Evolutionary conservation across 306 rosid genomes (phyloP), one percentile per base, ranked within the genome.

Genomic region (Acacia melanoxylon): DNA sequence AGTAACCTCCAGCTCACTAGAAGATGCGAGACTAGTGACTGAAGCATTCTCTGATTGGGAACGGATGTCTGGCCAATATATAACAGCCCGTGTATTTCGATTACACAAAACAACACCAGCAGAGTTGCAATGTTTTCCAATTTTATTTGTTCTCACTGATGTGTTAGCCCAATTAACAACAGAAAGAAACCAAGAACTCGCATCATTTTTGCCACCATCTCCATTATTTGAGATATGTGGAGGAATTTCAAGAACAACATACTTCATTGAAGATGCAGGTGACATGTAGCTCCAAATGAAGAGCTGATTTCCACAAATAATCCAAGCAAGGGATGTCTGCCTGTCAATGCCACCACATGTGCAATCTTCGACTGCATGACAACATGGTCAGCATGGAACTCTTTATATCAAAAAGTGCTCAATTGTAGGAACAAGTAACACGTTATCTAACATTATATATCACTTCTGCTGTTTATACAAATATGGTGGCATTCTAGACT

Each of bases 61-160:
- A 74, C 90, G 89, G 35, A 93, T 83, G 46, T 93, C 92, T 6
- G 91, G 92, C 99, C 99, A 95, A 87, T 89, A 95, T 48, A 93
- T 63, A 62, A 89, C 86, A 81, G 90, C 91, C 68, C 90, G 89
- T 2, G 94, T 89, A 69, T 84, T 90, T 49, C 72, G 66, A 68
- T 88, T 89, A 74, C 97, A 93, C 80, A 93, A 40, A 72, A 95
- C 74, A 79, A 92, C 76, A 70, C 93, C 96, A 27, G 86, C 93
- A 19, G 92, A 82, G 76, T 78, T 87, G 62, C 84, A 81, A 22
- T 89, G 92, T 66, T 89, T 92, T 1, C 88, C 83, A 78, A 78
- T 83, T 80, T 82, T 88, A 72, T 87, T 88, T 0, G 83, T 80
- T 56, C 89, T 87, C 45, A 35, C 74, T 61, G 90, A 80, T 0